Evolutionary conservation across 495 filamentous ascomycete species (phyloP).

Genomic region (Xylaria palmicola): DNA sequence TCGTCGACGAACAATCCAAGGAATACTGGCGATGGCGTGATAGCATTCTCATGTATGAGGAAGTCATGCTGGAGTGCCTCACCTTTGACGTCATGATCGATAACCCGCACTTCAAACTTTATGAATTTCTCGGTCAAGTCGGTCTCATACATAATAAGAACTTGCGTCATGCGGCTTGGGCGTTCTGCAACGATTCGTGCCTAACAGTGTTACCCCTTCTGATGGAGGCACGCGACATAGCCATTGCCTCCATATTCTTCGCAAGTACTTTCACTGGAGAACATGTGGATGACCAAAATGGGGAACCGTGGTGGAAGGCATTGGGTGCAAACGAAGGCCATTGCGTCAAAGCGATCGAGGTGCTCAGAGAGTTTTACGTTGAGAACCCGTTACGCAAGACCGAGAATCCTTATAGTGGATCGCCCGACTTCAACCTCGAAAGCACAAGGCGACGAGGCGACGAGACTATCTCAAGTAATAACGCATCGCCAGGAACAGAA

Average conservation of each 20-base stretch:
- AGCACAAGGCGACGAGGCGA: conserved; percentile 47
- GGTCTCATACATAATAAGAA: conserved; percentile 67
- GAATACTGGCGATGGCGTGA: conserved; percentile 98
- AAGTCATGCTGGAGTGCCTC: conserved; percentile 82
- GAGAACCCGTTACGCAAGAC: conserved; percentile 57
- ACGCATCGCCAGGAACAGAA: conserved; percentile 38
- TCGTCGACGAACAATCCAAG: conserved; percentile 91
- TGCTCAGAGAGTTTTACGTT: conserved; percentile 74
- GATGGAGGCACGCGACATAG: conserved; percentile 73
- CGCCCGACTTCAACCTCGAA: conserved; percentile 46
- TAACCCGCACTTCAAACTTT: conserved; percentile 77
- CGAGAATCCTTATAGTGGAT: conserved; percentile 40
- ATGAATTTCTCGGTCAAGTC: conserved; percentile 70
- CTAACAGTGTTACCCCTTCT: conserved; percentile 84
- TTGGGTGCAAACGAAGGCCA: conserved; percentile 60
- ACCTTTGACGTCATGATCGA: conserved; percentile 94
- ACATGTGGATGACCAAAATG: conserved; percentile 70
- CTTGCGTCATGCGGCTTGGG: conserved; percentile 82
- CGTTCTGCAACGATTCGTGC: conserved; percentile 85
- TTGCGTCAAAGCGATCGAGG: conserved; percentile 63
- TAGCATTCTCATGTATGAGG: conserved; percentile 85
- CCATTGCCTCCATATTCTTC: conserved; percentile 83
- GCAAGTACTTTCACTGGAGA: conserved; percentile 68
- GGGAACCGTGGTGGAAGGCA: conserved; percentile 84
- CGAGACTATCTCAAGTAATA: conserved; percentile 32